Base-by-base conservation (phyloP, 768 basidiomycete genomes). In the Steccherinum ochraceum region DNA sequence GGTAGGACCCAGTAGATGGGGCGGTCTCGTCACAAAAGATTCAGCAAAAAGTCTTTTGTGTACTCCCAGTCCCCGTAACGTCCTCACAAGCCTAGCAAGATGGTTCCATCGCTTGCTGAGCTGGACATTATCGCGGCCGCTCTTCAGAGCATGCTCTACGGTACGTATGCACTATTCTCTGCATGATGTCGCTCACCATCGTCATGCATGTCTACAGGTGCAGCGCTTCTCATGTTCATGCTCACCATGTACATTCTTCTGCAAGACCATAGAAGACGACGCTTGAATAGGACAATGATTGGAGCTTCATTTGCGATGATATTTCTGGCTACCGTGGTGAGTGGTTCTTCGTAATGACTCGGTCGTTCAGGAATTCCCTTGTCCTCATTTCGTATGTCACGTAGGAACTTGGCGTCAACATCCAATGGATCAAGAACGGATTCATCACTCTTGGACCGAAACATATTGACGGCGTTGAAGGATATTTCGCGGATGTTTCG, bases 231-330 rank as follows among this genome's bases (percentile, higher is more conserved):
- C 42, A 61, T 61, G 60, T 61, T 57, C 53, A 54, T 50, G 24
- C 47, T 61, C 30, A 56, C 60, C n/a, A 51, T 59, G 45, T 58
- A 54, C 52, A 61, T 61, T 27, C 51, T 61, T 48, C 49, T 57
- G 18, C 58, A 52, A 24, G 55, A 56, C 40, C 52, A 54, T 18
- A 51, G 47, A 16, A 49, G 48, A 13, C 51, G 59, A n/a, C 39
- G 46, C 12, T 52, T 54, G 41, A 61, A 58, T 40, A 52, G 53
- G 23, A 49, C 45, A 10, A 47, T 61, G 47, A 52, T 61, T 12
- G 51, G 23, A 12, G 53, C 57, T 11, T 55, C 55, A 2, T 54
- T 52, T 30, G 51, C 53, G 27, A 51, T 61, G 12, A 51, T 61
- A 19, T 40, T 51, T 7, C 55, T 61, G 1, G 51, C 57, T 19